A percentile compares a stretch with the other conserved stretches of the same genome.
phyloP scores from a whole-genome alignment of 495 filamentous ascomycete genomes.

The Barbatosphaeria neglecta region DNA sequence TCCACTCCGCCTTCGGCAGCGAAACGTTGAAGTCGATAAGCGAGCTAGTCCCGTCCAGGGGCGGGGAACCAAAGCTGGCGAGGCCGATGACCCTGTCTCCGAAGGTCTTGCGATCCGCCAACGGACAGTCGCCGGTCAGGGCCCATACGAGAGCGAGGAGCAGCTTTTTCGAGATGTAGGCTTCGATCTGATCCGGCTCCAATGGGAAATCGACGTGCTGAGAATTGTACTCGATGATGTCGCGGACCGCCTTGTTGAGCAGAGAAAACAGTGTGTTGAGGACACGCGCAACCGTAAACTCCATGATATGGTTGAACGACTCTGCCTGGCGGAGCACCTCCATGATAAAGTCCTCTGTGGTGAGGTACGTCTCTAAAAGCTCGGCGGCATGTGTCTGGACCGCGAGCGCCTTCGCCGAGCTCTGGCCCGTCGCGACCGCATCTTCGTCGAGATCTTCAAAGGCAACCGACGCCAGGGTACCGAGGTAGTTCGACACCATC shows the following conservation, averaged over 20 bases:
- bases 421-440: constrained; percentile 66
- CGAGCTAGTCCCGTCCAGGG: constrained; percentile 59
- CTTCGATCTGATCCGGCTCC: constrained; percentile 76
- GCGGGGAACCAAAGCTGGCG: constrained; percentile 73
- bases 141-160: constrained; percentile 88
- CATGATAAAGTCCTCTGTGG: constrained; percentile 62
- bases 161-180: constrained; percentile 83
- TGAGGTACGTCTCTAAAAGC: constrained; percentile 63
- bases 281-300: constrained; percentile 81
- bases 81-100: constrained; percentile 70
- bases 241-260: constrained; percentile 82
- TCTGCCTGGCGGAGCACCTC: constrained; percentile 65
- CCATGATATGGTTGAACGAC: constrained; percentile 90
- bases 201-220: constrained; percentile 91
- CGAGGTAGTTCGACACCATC: constrained; percentile 86
- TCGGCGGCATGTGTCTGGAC: constrained; percentile 67
- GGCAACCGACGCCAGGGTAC: constrained; percentile 62
- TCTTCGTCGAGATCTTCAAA: constrained; percentile 96
- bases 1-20: constrained; percentile 78
- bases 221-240: constrained; percentile 87
- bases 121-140: constrained; percentile 85
- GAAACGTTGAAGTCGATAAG: constrained; percentile 92
- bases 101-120: constrained; percentile 76
- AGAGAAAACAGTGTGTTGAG: constrained; percentile 91
- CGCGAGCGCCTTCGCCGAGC: constrained; percentile 60